These are phyloP conservation scores for Cryptomeria japonica DNA, from an alignment of 75 land plant genomes.

Conservation along the genomic window DNA sequence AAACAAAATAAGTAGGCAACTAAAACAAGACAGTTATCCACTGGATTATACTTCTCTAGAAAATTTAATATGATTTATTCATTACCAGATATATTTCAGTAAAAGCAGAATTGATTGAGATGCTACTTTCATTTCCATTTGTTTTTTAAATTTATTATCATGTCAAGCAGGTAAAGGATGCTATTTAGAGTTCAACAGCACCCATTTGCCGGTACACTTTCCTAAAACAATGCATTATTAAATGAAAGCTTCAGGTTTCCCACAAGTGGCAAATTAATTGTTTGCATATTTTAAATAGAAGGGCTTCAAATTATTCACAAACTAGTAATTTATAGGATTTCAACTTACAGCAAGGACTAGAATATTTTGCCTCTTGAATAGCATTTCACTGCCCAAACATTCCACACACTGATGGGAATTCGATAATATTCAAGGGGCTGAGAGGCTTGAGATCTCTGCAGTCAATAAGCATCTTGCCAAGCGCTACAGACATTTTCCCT, in stretches of 20 bases:
- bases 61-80: neutral
- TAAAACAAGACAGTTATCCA: neutral
- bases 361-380: neutral
- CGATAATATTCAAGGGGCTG: neutral
- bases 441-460: neutral
- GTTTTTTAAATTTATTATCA: neutral
- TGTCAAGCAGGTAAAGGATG: neutral
- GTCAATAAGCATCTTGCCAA: neutral
- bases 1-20: neutral
- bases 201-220: neutral
- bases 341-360: neutral
- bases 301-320: neutral
- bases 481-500: neutral
- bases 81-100: neutral
- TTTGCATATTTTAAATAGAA: neutral
- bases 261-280: neutral
- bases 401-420: neutral
- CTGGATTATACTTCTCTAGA: neutral
- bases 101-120: neutral
- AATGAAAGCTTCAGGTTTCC: neutral
- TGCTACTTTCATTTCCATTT: neutral
- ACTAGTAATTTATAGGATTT: neutral
- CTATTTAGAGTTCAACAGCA: neutral
- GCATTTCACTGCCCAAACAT: neutral
- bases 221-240: neutral